Base-by-base conservation (phyloP, 306 rosid genomes). In the Sesbania bispinosa region DNA sequence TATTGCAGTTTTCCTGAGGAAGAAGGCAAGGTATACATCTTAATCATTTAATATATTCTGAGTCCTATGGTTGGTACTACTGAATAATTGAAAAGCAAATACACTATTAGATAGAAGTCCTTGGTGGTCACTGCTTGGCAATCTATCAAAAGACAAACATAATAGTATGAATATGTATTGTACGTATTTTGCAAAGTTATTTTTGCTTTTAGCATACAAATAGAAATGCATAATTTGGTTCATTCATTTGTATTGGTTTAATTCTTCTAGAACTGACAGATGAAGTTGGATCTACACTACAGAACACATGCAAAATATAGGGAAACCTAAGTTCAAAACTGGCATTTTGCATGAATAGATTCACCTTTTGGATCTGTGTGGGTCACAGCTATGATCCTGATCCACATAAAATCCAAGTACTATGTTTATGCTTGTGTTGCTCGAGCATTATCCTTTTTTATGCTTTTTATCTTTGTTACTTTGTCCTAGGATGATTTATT, bases 1-100 rank as follows among this genome's bases (percentile, higher is more conserved):
- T 82, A 83, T 78, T 94, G 98, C 84, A 83, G 78, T 74, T 89
- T 89, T 75, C 98, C 98, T 57, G 73, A 64, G 54, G 96, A 80
- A 80, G 88, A 81, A 75, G 97, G 98, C 74, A 82, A 86, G 94
- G 98, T 93, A 85, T 35, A 35, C 46, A 4, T 76, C 51, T 50
- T 51, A 58, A 54, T 63, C 30, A 42, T 21, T 57, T 23, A 36
- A 23, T 63, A 30, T 67, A 15, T 39, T 36, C 63, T 32, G 43
- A 75, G 13, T 68, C 35, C 10, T 4, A 14, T 16, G 39, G 2
- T 46, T 45, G 9, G 26, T 73, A 33, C 29, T 33, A 23, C 1
- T 47, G 47, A 60, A 47, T 73, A 32, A 21, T 20, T 46, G 36
- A 14, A 45, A 59, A 60, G 19, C 8, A 9, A 46, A 39, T 7